A percentile compares a stretch with the other conserved stretches of the same genome.
These are phyloP conservation scores for Pseudonitzschia pungens DNA, from an alignment of 108 stramenopile genomes.

Conservation along the genomic window DNA sequence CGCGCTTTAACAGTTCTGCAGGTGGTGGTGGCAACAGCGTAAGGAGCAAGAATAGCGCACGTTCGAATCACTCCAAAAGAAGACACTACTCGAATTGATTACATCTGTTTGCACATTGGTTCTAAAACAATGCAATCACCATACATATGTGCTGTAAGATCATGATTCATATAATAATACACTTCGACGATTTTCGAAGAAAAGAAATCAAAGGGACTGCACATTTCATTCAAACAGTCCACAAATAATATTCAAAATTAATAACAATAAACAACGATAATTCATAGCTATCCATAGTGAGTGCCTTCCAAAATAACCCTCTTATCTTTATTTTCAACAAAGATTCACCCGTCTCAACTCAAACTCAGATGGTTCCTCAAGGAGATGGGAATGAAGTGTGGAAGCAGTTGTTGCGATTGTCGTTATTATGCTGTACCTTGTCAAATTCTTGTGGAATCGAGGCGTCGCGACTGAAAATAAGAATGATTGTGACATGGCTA, in stretches of 20 bases:
- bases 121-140: not conserved
- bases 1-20: not conserved
- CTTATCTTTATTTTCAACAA: no score
- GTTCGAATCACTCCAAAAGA: not conserved
- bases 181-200: not conserved
- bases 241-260: slow-evolving; percentile 7
- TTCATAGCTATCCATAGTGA: not conserved
- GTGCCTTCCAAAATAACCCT: no score
- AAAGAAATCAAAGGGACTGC: not conserved
- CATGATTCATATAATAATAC: not conserved
- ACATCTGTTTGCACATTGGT: not conserved
- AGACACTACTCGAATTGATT: not conserved
- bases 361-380: no score
- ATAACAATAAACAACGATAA: not conserved
- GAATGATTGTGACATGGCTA: no score
- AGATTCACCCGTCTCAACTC: no score
- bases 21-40: slow-evolving; percentile 8
- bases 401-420: no score
- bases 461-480: no score
- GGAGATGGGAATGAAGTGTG: no score
- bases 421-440: no score
- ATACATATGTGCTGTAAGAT: not conserved
- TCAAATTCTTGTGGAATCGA: no score
- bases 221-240: not conserved
- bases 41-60: slow-evolving; percentile 4